phyloP scores from a whole-genome alignment of 352 stramenopile species.

The Phytophthora rubi region DNA sequence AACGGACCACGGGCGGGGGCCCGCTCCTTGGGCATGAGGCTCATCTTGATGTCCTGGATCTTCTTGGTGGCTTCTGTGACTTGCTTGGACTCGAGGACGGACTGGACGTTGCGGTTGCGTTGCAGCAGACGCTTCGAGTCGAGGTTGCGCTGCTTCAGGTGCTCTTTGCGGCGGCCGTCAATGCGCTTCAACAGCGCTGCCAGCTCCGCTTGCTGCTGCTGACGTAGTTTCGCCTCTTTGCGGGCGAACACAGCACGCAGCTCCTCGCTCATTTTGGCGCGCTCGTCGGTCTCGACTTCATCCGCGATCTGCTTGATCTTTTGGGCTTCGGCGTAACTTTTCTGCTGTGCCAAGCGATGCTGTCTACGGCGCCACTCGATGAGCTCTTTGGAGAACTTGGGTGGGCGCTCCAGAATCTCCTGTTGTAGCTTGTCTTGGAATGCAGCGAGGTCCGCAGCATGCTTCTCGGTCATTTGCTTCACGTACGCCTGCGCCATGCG shows the following conservation, averaged over 20 bases:
- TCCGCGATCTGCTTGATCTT: constrained; percentile 96
- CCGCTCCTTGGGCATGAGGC: constrained; percentile 72
- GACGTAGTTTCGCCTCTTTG: constrained; percentile 91
- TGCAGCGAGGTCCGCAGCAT: constrained; percentile 80
- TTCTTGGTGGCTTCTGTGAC: constrained; percentile 74
- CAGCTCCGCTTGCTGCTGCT: constrained; percentile 94
- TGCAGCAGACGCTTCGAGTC: constrained; percentile 95
- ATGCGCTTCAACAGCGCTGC: constrained; percentile 95
- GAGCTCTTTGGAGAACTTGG: constrained; percentile 94
- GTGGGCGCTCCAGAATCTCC: constrained; percentile 85
- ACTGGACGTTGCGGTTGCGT: constrained; percentile 95
- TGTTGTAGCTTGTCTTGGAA: constrained; percentile 92
- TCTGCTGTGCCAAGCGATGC: constrained; percentile 93
- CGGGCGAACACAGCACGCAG: constrained; percentile 76
- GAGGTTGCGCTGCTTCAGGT: constrained; percentile 92
- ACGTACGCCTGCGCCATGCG: constrained; percentile 94
- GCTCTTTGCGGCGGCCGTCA: constrained; percentile 93
- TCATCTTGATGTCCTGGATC: constrained; percentile 85
- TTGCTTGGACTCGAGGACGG: constrained; percentile 94
- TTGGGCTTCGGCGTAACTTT: constrained; percentile 94
- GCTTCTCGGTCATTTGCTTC: constrained; percentile 94
- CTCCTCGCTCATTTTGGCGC: constrained; percentile 87
- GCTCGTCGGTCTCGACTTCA: constrained; percentile 93
- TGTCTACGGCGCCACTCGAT: constrained; percentile 95
- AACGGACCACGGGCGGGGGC: constrained; percentile 51